Base-by-base conservation (phyloP, 2,329 filamentous ascomycete genomes). In the Pyrenochaeta sp. region DNA sequence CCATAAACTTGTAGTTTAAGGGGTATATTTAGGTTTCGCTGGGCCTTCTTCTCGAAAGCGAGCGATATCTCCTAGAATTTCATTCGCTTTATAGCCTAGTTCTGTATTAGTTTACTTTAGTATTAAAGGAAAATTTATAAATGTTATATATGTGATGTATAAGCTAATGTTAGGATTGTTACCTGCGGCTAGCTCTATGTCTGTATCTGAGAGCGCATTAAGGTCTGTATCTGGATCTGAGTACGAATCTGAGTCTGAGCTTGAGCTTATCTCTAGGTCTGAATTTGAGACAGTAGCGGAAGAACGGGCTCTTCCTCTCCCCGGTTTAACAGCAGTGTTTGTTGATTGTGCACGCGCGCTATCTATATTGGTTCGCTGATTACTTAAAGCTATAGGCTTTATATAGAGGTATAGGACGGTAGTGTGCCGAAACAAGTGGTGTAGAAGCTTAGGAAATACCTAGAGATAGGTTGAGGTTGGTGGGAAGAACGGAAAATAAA, bases 21-120 rank as follows among this genome's bases (percentile, higher is more conserved):
- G 19, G n/a, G 60, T 62, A 52, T 67, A 52, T n/a, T 52, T 65
- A 40, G 58, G 65, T 39, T 60, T 67, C 30, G 58, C 58, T 34
- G 53, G 62, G 25, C 63, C 65, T 49, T 66, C 57, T 44, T 50
- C 50, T 49, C 46, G 56, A 12, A 64, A 56, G 28, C 54, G 30
- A 54, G 58, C 49, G 52, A 68, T 68, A 45, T 64, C 53, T 40
- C 50, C 53, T 44, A 68, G 46, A 51, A 64, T 66, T 43, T 59
- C 62, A 54, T 62, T 57, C 15, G 58, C 63, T 62, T 64, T 57
- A 52, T 61, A 59, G 50, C 66, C 63, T 43, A 58, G 27, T 39
- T 64, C 54, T 28, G 44, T 32, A 28, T 59, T 61, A 49, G n/a
- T n/a, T n/a, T n/a, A n/a, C n/a, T n/a, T n/a, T n/a, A n/a, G n/a